phyloP scores from a whole-genome alignment of 1,284 basidiomycete genomes.

The Prillingera fragicola region DNA sequence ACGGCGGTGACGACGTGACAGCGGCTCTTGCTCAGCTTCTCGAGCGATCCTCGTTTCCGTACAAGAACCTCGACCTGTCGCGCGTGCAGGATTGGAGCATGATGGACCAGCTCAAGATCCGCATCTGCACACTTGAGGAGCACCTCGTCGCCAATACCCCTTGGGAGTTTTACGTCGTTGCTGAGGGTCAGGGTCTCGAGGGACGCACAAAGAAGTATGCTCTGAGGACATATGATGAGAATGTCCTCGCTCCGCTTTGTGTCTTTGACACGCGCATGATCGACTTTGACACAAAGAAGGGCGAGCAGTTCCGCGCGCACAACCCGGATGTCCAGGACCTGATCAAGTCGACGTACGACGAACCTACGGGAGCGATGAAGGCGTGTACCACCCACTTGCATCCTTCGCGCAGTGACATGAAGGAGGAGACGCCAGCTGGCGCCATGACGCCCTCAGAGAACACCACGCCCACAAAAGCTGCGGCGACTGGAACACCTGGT shows the following conservation, averaged over 20 bases:
- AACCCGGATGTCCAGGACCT: constrained; percentile 46
- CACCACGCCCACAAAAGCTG: neutral
- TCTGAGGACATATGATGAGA: constrained; percentile 89
- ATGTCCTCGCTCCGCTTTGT: constrained; percentile 89
- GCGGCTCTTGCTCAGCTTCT: constrained; percentile 78
- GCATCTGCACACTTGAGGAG: constrained; percentile 79
- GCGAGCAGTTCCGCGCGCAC: constrained; percentile 28
- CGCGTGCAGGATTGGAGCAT: constrained; percentile 77
- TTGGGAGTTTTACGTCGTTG: constrained; percentile 81
- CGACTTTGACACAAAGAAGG: constrained; percentile 73
- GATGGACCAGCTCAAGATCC: constrained; percentile 79
- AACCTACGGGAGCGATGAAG: constrained; percentile 67
- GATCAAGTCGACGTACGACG: constrained; percentile 43
- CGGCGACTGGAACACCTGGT: neutral
- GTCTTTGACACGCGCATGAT: constrained; percentile 89
- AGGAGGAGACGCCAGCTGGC: constrained; percentile 7
- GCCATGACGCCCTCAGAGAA: neutral
- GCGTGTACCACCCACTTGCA: constrained; percentile 78
- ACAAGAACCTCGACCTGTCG: constrained; percentile 70
- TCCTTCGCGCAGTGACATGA: constrained; percentile 19
- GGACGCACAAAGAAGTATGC: constrained; percentile 79
- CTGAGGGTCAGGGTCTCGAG: too few relatives aligned
- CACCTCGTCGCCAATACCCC: constrained; percentile 78
- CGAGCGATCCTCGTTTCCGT: constrained; percentile 78
- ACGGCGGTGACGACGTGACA: constrained; percentile 92